Conservation (phyloP, 179 eudicot genomes). For the Beta lomatogona region DNA sequence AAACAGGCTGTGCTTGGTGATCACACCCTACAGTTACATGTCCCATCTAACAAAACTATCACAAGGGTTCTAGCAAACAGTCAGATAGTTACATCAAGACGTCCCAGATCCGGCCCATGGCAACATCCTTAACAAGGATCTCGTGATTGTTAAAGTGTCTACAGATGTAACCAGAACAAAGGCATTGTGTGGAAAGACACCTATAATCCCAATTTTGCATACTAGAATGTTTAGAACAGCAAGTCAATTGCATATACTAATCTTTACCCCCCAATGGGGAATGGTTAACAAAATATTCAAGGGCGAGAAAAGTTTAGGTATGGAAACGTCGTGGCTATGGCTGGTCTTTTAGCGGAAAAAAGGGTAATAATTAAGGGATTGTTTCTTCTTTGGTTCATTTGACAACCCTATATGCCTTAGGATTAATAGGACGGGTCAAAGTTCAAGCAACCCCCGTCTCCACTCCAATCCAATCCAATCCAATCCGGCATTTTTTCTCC, state of each 20-base stretch:
- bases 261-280: background rate
- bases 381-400: background rate
- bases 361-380: background rate
- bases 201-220: background rate
- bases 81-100: background rate
- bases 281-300: background rate
- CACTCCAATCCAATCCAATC: no score
- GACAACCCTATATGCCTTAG: background rate
- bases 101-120: background rate
- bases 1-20: no score
- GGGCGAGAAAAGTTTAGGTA: background rate
- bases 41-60: background rate
- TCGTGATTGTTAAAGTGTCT: background rate
- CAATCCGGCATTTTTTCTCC: background rate
- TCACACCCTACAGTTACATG: background rate
- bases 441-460: no score
- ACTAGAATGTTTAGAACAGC: background rate
- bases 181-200: background rate
- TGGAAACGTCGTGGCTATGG: no score
- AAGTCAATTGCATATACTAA: background rate
- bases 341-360: background rate
- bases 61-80: background rate
- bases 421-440: no score
- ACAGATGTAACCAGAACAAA: background rate
- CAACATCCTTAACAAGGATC: background rate